Conservation (phyloP, 306 rosid genomes). For the Datisca glomerata region DNA sequence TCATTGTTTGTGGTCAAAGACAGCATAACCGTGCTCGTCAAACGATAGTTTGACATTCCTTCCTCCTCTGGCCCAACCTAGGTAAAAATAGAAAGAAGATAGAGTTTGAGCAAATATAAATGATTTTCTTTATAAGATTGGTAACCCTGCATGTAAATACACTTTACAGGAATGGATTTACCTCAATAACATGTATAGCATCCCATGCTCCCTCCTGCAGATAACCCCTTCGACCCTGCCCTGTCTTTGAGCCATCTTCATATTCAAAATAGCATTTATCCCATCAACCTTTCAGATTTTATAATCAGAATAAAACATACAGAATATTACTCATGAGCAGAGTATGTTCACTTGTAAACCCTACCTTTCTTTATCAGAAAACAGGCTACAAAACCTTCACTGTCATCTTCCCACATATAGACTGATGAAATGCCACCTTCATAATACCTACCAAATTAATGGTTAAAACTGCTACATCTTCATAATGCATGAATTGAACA, state of each 20-base stretch:
- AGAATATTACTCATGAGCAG: constrained; percentile 3
- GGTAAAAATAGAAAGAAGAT: constrained; percentile 1
- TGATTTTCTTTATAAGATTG: no score
- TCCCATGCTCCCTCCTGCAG: constrained; percentile 99
- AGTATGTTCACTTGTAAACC: constrained; percentile 10
- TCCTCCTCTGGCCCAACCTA: constrained; percentile 89
- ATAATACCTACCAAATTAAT: constrained; percentile 65
- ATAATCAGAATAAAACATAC: constrained; percentile 15
- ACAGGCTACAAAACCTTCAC: constrained; percentile 81
- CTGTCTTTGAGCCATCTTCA: constrained; percentile 93
- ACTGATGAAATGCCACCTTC: constrained; percentile 99
- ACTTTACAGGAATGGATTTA: constrained; percentile 8
- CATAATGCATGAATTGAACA: constrained; percentile 1
- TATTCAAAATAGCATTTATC: constrained; percentile 19
- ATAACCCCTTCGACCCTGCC: constrained; percentile 87
- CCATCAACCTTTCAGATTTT: no score
- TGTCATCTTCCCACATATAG: constrained; percentile 97
- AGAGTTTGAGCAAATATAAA: no score
- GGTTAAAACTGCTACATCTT: constrained; percentile 34
- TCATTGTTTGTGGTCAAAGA: constrained; percentile 75
- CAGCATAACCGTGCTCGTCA: constrained; percentile 94
- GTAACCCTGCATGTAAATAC: background rate
- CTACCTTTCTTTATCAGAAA: constrained; percentile 89
- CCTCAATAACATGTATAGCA: constrained; percentile 98
- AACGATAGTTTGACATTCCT: constrained; percentile 61